Conservation (phyloP, 2,329 filamentous ascomycete species). For the Diaporthe amygdali region DNA sequence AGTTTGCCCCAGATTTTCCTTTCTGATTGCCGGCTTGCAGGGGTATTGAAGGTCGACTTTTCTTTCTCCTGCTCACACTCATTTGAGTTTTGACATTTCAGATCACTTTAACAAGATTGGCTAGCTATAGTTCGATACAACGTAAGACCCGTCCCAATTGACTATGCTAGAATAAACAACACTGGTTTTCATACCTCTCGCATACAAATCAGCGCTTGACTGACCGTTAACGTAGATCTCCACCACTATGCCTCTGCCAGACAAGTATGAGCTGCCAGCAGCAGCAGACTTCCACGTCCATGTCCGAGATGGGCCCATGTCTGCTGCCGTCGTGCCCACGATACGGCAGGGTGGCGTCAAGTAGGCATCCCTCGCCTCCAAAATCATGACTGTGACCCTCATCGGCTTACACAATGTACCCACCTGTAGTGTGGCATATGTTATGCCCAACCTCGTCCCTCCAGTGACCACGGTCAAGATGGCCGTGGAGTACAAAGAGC, state of each 20-base stretch:
- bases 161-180: neutral
- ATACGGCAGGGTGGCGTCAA: constrained; percentile 38
- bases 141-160: neutral
- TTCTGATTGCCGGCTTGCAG: neutral
- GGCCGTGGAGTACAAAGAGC: constrained; percentile 69
- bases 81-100: constrained; percentile 10
- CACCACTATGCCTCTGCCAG: constrained; percentile 35
- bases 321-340: constrained; percentile 59
- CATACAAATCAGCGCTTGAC: neutral
- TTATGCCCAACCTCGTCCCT: constrained; percentile 67
- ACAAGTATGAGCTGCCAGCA: constrained; percentile 59
- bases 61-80: neutral
- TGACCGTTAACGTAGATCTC: neutral
- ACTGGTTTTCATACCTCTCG: neutral
- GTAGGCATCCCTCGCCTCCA: constrained; percentile 60
- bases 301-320: constrained; percentile 70
- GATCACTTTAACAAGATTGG: neutral
- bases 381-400: constrained; percentile 39
- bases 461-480: constrained; percentile 65
- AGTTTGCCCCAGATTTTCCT: neutral
- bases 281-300: constrained; percentile 75
- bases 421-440: constrained; percentile 36
- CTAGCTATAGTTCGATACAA: neutral
- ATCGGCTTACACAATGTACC: constrained; percentile 21
- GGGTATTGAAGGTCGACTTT: neutral